These are phyloP conservation scores for Tricholoma sp. DNA, from an alignment of 768 basidiomycete genomes.

Conservation along the genomic window DNA sequence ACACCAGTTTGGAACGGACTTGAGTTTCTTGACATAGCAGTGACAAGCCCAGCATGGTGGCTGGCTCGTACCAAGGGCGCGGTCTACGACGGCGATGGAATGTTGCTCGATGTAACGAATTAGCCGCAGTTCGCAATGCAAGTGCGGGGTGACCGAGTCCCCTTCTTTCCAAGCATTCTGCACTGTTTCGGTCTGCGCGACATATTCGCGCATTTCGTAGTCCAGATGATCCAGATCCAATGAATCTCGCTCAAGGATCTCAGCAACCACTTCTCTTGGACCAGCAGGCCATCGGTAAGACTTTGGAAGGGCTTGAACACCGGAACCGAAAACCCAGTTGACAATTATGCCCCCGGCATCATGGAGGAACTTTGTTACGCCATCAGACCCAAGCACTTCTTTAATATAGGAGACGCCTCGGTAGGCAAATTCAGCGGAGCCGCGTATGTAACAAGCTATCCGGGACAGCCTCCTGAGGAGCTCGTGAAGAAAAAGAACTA, in stretches of 20 bases:
- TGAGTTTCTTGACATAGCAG: conserved; percentile 8
- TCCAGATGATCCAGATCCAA: conserved; percentile 10
- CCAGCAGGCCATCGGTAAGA: conserved; percentile 7
- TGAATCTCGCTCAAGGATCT: conserved; percentile 1
- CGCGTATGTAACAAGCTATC: conserved; percentile 14
- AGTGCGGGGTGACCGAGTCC: conserved; percentile 6
- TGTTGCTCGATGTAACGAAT: conserved; percentile 12
- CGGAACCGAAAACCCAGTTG: conserved; percentile 7
- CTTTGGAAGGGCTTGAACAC: neutral
- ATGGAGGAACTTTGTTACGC: conserved; percentile 10
- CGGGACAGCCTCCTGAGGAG: conserved; percentile 10
- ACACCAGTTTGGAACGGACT: conserved; percentile 1
- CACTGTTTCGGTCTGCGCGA: conserved; percentile 6
- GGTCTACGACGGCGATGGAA: conserved; percentile 4
- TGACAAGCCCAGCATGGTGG: conserved; percentile 14
- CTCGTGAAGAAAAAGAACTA: conserved; percentile 15
- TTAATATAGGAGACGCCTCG: conserved; percentile 12
- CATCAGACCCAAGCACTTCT: conserved; percentile 10
- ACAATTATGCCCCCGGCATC: conserved; percentile 10
- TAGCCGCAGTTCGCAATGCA: conserved; percentile 13
- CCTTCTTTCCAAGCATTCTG: conserved; percentile 9
- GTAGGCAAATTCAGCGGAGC: conserved; percentile 10
- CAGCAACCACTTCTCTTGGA: conserved; percentile 8
- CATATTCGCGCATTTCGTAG: conserved; percentile 4
- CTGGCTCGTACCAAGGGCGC: conserved; percentile 10